Conservation (phyloP, 2,329 filamentous ascomycete genomes). For the Neurospora sp. region DNA sequence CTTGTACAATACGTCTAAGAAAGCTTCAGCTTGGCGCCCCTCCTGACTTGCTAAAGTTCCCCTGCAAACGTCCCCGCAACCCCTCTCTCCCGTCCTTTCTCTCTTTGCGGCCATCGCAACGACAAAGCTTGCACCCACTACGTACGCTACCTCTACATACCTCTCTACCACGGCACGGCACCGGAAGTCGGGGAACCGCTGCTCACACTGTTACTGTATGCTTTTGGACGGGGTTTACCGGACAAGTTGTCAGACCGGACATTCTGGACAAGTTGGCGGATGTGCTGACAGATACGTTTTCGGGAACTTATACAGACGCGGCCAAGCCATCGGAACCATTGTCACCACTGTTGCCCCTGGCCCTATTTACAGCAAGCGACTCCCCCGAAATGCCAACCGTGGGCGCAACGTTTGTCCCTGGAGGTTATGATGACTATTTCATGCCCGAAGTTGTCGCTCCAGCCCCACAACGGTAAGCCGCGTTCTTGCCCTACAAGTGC, state of each 20-base stretch:
- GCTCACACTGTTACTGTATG: background rate
- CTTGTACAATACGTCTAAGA: background rate
- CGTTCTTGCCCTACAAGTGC: background rate
- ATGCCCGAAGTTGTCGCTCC: slow-evolving; percentile 51
- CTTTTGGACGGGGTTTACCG: background rate
- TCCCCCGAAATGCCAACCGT: slow-evolving; percentile 35
- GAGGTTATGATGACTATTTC: slow-evolving; percentile 49
- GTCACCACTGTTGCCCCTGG: slow-evolving; percentile 1
- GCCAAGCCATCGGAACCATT: slow-evolving; percentile 6
- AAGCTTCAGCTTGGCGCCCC: background rate
- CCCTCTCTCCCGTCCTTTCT: background rate
- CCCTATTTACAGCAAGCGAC: slow-evolving; percentile 23
- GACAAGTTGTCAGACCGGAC: background rate
- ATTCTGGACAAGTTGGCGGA: background rate
- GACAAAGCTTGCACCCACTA: background rate
- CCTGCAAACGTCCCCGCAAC: background rate
- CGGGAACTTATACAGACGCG: slow-evolving; percentile 22
- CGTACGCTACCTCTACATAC: background rate
- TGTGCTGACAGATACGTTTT: slow-evolving; percentile 17
- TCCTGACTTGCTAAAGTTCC: background rate
- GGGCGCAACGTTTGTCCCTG: slow-evolving; percentile 49
- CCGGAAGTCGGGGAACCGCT: background rate
- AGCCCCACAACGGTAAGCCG: slow-evolving; percentile 44
- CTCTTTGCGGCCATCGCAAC: background rate
- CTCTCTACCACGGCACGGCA: background rate